Evolutionary conservation across 148 eudicot genomes (phyloP), one percentile per base, ranked within the genome.

Genomic region (Limonium bicolor): DNA sequence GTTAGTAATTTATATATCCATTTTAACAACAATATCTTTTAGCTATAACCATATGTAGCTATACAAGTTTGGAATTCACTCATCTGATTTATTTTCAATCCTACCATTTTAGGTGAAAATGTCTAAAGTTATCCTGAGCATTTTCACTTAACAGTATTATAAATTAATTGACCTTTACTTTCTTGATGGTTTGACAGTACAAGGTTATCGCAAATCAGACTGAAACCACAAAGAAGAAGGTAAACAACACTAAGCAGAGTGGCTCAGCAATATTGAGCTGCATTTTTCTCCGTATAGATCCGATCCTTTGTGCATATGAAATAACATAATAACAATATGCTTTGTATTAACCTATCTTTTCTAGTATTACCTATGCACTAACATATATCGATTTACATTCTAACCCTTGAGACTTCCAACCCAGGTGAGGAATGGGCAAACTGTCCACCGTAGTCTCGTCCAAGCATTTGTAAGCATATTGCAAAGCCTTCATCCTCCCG

Each of bases 191-290:
- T 36, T 53, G 16, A 28, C 75, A 85, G 92, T 58, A 42, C 24
- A 74, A 75, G 54, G 62, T 51, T 47, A 29, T 86, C 13, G 12
- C 53, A 27, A 53, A 27, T 55, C 71, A 67, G 56, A 74, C 62
- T 12, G 83, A 78, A n/a, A 81, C 74, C 23, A 25, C 28, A 46
- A 86, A 70, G 73, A 86, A 81, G 54, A 86, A 86, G 95, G 95
- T n/a, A n/a, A n/a, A n/a, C n/a, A n/a, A n/a, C n/a, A n/a, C n/a
- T n/a, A n/a, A n/a, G n/a, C n/a, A n/a, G n/a, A n/a, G n/a, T n/a
- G n/a, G n/a, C n/a, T n/a, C n/a, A n/a, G n/a, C n/a, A n/a, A n/a
- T n/a, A n/a, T 81, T 41, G 48, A 49, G 28, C 41, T 31, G 24
- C 50, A 32, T 10, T 17, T n/a, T 22, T 21, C 4, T 32, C 9